A percentile compares a stretch with the other conserved stretches of the same genome.
phyloP scores from a whole-genome alignment of 1,284 basidiomycete genomes.

The Vanrija humicola region DNA sequence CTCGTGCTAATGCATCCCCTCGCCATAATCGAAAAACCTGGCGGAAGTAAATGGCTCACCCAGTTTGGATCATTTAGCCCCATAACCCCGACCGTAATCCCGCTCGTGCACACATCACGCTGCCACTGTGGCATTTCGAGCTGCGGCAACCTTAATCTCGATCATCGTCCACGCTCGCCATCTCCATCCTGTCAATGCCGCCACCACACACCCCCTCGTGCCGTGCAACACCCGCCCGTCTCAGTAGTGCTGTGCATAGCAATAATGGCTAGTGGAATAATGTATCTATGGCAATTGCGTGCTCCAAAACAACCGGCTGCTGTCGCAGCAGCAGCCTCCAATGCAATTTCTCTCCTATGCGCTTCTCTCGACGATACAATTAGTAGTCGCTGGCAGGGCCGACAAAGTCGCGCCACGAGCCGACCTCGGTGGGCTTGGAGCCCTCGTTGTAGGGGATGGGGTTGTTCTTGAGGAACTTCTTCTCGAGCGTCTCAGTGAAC shows the following conservation, averaged over 20 bases:
- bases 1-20: no score
- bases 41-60: no score
- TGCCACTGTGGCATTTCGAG: no score
- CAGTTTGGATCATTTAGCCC: no score
- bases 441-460: conserved; percentile 82
- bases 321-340: no score
- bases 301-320: neutral
- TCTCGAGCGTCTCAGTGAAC: conserved; percentile 83
- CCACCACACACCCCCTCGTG: no score
- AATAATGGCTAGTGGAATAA: conserved; percentile 1
- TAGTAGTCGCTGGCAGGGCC: conserved; percentile 49
- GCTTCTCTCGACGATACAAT: neutral
- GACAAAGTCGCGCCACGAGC: conserved; percentile 84
- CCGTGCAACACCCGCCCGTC: neutral
- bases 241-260: conserved; percentile 13
- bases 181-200: neutral
- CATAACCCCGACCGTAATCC: no score
- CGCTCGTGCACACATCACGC: no score
- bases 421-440: conserved; percentile 86
- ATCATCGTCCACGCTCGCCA: no score
- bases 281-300: conserved; percentile 10
- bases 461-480: conserved; percentile 82
- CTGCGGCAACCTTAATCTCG: no score
- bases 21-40: no score
- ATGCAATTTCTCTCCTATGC: no score